Percentiles rank a stretch among this genome's conserved stretches.
Conservation (phyloP, 176 grass and related monocot genomes). For the Juncus inflexus region DNA sequence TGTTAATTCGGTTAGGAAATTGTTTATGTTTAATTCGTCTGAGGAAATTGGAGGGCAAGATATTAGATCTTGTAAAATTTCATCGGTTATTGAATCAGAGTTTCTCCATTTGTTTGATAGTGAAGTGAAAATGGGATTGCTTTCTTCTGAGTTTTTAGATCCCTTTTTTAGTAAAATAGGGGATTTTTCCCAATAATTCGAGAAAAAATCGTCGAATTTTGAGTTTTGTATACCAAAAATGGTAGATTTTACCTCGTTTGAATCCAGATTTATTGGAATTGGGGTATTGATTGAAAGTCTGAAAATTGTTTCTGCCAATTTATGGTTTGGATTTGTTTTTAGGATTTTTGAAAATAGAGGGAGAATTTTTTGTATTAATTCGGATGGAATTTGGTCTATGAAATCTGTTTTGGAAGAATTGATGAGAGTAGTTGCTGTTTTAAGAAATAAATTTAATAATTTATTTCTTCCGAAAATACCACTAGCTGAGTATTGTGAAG, state of each 20-base stretch:
- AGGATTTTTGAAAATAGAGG: constrained; percentile 47
- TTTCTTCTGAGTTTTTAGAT: constrained; percentile 16
- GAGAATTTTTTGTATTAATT: constrained; percentile 29
- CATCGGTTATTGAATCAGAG: constrained; percentile 42
- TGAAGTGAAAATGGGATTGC: constrained; percentile 41
- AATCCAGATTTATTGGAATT: constrained; percentile 18
- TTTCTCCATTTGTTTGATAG: constrained; percentile 34
- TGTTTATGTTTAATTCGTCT: constrained; percentile 65
- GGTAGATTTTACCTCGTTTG: constrained; percentile 26
- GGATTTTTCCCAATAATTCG: constrained; percentile 56
- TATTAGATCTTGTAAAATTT: constrained; percentile 45
- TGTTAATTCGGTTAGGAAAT: constrained; percentile 44
- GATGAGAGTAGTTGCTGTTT: constrained; percentile 43
- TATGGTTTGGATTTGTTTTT: constrained; percentile 31
- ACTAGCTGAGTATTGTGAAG: neutral
- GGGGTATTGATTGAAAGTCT: constrained; percentile 55
- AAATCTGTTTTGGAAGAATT: constrained; percentile 37
- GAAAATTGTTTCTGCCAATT: constrained; percentile 72
- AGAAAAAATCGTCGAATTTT: constrained; percentile 44
- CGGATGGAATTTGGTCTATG: constrained; percentile 24
- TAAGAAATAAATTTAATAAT: constrained; percentile 28
- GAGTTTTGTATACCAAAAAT: constrained; percentile 50
- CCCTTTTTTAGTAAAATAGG: constrained; percentile 40
- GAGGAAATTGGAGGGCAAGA: constrained; percentile 71
- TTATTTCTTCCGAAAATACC: constrained; percentile 12